Percentiles rank a stretch among this genome's conserved stretches.
Conservation (phyloP, 768 basidiomycete genomes). For the Leccinum broughii region DNA sequence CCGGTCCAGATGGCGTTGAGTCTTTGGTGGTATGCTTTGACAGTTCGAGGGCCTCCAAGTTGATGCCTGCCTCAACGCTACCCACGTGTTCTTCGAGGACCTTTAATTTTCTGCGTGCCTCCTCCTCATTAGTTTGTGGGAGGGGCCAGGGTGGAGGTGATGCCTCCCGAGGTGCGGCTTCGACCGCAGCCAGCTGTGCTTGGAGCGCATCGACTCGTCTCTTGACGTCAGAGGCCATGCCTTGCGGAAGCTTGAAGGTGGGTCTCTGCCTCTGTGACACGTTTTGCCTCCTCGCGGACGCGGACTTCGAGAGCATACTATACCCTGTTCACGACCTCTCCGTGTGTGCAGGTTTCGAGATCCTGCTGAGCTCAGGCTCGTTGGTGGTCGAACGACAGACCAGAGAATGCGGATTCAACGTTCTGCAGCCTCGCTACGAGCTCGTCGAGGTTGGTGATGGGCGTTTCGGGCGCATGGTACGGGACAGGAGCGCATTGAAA, state of each 20-base stretch:
- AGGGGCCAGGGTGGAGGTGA: constrained; percentile 13
- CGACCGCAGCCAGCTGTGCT: constrained; percentile 10
- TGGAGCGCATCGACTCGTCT: too few species aligned
- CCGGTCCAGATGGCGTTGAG: constrained; percentile 39
- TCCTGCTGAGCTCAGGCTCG: constrained; percentile 52
- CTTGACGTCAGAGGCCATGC: constrained; percentile 37
- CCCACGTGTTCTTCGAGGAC: constrained; percentile 64
- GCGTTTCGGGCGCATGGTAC: constrained; percentile 57
- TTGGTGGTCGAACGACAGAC: constrained; percentile 57
- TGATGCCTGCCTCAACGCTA: constrained; percentile 59
- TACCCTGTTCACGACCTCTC: constrained; percentile 55
- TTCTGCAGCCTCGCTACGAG: constrained; percentile 59
- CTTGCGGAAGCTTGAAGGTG: constrained; percentile 45
- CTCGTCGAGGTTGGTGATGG: constrained; percentile 67
- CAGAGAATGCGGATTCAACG: constrained; percentile 63
- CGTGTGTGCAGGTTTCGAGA: constrained; percentile 48
- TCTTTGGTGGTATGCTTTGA: constrained; percentile 49
- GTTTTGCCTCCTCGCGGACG: constrained; percentile 46
- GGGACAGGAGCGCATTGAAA: constrained; percentile 34
- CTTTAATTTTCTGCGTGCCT: constrained; percentile 53
- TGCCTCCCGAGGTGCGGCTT: constrained; percentile 23
- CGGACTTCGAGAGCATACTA: constrained; percentile 53
- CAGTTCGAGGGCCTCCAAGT: constrained; percentile 65
- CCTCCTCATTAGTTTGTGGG: constrained; percentile 48
- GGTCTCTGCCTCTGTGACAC: constrained; percentile 53